Evolutionary conservation across 2,329 filamentous ascomycete species (phyloP).

Genomic region (Ophiobolus disseminans): DNA sequence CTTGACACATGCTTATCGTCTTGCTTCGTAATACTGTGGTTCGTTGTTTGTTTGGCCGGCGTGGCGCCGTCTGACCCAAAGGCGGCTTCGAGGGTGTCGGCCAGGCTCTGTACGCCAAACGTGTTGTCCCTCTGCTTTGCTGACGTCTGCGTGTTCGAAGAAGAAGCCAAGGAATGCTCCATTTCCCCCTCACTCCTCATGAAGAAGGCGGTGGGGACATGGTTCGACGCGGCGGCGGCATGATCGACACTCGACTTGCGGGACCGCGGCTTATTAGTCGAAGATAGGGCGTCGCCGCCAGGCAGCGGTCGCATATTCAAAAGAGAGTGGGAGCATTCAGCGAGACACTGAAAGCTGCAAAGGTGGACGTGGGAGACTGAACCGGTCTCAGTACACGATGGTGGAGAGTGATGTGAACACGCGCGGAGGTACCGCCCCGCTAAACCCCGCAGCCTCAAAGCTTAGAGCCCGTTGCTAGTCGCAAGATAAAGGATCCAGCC

Average conservation of each 20-base stretch:
- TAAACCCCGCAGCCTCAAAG: constrained; percentile 9
- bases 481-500: background rate
- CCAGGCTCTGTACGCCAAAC: constrained; percentile 65
- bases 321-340: constrained; percentile 12
- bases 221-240: constrained; percentile 34
- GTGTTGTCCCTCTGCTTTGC: constrained; percentile 51
- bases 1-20: constrained; percentile 38
- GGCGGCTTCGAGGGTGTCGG: constrained; percentile 58
- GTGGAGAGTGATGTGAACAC: constrained; percentile 16
- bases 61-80: constrained; percentile 40
- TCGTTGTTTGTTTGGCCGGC: constrained; percentile 32
- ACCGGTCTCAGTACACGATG: constrained; percentile 1
- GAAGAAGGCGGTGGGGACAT: constrained; percentile 65
- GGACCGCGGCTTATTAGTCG: constrained; percentile 40
- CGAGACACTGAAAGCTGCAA: background rate
- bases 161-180: constrained; percentile 48
- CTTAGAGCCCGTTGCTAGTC: background rate
- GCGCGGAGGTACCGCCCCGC: constrained; percentile 8
- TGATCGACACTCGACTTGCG: constrained; percentile 50
- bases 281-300: constrained; percentile 45
- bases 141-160: constrained; percentile 19
- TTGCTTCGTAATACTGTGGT: constrained; percentile 32
- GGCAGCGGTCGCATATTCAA: constrained; percentile 43
- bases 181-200: constrained; percentile 62
- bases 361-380: constrained; percentile 7